These are phyloP conservation scores for Lodderomyces elongisporus DNA, from an alignment of 1,139 yeast species.

Conservation along the genomic window DNA sequence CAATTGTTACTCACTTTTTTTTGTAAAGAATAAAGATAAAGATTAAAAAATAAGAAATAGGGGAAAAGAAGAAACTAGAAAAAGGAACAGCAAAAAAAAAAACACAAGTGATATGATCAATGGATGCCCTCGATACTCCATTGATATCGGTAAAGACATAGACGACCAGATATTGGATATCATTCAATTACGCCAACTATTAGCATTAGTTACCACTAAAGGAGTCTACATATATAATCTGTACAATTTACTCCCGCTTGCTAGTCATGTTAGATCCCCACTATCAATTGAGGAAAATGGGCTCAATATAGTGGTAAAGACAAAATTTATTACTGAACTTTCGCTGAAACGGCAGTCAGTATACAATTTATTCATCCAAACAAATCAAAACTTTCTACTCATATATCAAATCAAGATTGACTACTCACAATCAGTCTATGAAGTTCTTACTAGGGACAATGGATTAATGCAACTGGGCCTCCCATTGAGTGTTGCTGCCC, in stretches of 20 bases:
- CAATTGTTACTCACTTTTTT: too few species aligned
- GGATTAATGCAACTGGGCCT: constrained; percentile 30
- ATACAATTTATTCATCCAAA: constrained; percentile 32
- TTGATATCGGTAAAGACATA: constrained; percentile 25
- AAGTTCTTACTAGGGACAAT: constrained; percentile 23
- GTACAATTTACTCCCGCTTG: constrained; percentile 30
- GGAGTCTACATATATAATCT: constrained; percentile 27
- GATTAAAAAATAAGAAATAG: too few species aligned
- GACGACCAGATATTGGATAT: constrained; percentile 22
- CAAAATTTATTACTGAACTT: constrained; percentile 26
- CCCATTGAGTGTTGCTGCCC: constrained; percentile 27
- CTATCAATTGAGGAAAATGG: constrained; percentile 37
- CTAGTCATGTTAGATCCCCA: constrained; percentile 25
- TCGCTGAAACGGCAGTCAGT: constrained; percentile 23
- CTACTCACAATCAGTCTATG: constrained; percentile 29
- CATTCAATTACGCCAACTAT: constrained; percentile 27
- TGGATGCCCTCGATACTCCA: constrained; percentile 29
- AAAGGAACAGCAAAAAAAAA: too few species aligned
- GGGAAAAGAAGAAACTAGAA: too few species aligned
- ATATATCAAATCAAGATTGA: constrained; percentile 32
- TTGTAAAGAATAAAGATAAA: too few species aligned
- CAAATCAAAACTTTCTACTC: constrained; percentile 28
- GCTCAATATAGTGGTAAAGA: constrained; percentile 19
- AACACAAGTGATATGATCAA: too few species aligned
- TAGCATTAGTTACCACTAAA: constrained; percentile 27